Conservation (phyloP, 2,329 filamentous ascomycete genomes). For the Stagonosporopsis tanaceti region DNA sequence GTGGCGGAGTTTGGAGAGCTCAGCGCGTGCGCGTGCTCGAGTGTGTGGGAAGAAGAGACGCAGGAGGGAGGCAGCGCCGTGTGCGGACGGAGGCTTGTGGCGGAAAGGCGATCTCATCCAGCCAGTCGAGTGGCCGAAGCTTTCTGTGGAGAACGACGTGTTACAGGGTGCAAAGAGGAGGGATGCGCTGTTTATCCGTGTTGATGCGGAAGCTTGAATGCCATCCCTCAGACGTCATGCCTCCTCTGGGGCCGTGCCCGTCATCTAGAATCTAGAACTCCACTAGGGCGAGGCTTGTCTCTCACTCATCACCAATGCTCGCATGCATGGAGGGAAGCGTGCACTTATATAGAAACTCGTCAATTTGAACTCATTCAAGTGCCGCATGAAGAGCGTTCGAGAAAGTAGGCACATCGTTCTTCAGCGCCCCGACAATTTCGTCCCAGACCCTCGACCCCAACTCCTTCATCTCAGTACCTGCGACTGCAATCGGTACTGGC, state of each 20-base stretch:
- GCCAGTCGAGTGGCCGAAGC: slow-evolving; percentile 21
- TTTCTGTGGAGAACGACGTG: slow-evolving; percentile 10
- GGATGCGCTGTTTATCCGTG: slow-evolving; percentile 5
- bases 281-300: neutral
- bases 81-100: slow-evolving; percentile 40
- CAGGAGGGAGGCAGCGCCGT: slow-evolving; percentile 56
- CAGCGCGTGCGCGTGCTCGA: slow-evolving; percentile 69
- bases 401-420: slow-evolving; percentile 39
- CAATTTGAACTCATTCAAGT: neutral
- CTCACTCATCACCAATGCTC: neutral
- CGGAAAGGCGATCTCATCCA: slow-evolving; percentile 46
- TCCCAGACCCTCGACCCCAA: slow-evolving; percentile 41
- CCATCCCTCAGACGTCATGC: slow-evolving; percentile 16
- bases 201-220: slow-evolving; percentile 20
- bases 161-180: neutral
- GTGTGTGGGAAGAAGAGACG: slow-evolving; percentile 74
- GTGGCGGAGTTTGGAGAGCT: slow-evolving; percentile 74
- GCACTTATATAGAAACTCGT: neutral
- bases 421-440: slow-evolving; percentile 45
- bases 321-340: neutral
- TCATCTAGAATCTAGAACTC: slow-evolving; percentile 13
- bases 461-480: slow-evolving; percentile 43
- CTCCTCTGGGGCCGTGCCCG: slow-evolving; percentile 10
- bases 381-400: slow-evolving; percentile 8
- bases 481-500: slow-evolving; percentile 39